phyloP scores from a whole-genome alignment of 2,329 filamentous ascomycete genomes.

The Penicillium sp. region DNA sequence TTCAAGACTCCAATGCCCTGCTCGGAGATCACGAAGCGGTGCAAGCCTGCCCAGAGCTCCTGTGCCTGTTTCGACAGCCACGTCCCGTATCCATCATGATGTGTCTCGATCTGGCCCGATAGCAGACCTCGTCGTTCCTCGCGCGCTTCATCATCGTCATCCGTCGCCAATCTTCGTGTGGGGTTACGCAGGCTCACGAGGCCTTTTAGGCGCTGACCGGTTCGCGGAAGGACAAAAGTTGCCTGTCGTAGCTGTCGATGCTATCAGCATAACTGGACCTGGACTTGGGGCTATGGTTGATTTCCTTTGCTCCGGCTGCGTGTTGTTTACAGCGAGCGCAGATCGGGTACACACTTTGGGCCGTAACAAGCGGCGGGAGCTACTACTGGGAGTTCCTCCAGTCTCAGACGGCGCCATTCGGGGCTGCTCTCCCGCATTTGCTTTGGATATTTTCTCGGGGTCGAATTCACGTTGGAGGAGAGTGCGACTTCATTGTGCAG shows the following conservation, averaged over 20 bases:
- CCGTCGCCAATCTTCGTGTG: constrained; percentile 36
- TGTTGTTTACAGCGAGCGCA: neutral
- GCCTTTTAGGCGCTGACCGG: constrained; percentile 81
- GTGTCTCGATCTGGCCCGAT: constrained; percentile 31
- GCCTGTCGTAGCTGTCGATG: constrained; percentile 72
- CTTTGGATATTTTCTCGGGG: constrained; percentile 4
- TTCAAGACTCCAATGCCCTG: constrained; percentile 83
- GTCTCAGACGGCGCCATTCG: constrained; percentile 38
- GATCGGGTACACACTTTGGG: constrained; percentile 38
- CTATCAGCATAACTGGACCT: constrained; percentile 11
- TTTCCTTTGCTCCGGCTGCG: neutral
- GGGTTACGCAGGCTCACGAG: constrained; percentile 75
- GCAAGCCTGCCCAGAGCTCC: constrained; percentile 50
- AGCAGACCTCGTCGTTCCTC: constrained; percentile 49
- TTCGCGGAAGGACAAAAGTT: constrained; percentile 84
- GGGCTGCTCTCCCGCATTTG: constrained; percentile 18
- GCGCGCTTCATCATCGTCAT: constrained; percentile 28
- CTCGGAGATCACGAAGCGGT: constrained; percentile 71
- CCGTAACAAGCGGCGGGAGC: constrained; percentile 41
- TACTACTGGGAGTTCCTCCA: constrained; percentile 35
- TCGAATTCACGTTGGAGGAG: constrained; percentile 18
- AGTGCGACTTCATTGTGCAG: constrained; percentile 19
- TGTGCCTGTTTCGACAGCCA: constrained; percentile 38
- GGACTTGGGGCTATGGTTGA: neutral
- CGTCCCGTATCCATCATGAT: constrained; percentile 22